Percentiles rank a stretch among this genome's conserved stretches.
Evolutionary conservation across 257 asterid species (phyloP).

Genomic region (Przewalskia tangutica): DNA sequence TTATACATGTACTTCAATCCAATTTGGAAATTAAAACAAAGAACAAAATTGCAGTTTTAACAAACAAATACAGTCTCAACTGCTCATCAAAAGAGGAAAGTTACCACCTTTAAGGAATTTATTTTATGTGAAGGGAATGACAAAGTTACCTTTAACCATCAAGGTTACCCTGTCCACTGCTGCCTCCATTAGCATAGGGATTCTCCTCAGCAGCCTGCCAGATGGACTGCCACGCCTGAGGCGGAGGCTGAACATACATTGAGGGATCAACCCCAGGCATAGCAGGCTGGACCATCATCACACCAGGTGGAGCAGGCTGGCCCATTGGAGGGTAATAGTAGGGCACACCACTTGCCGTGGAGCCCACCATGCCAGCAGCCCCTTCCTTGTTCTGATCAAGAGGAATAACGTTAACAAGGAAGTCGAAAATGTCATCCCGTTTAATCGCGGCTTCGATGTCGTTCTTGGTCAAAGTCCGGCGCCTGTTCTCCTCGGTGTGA

Average conservation of each 20-base stretch:
- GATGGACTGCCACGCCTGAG: constrained; percentile 63
- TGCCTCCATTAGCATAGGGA: constrained; percentile 39
- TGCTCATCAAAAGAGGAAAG: background rate
- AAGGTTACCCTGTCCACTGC: constrained; percentile 43
- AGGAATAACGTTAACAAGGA: constrained; percentile 64
- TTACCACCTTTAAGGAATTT: background rate
- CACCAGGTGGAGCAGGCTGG: constrained; percentile 35
- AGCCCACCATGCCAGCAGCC: constrained; percentile 18
- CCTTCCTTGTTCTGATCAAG: constrained; percentile 72
- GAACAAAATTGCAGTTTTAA: background rate
- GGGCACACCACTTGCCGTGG: constrained; percentile 46
- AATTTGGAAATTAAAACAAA: background rate
- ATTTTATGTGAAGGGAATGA: background rate
- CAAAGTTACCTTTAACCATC: constrained; percentile 54
- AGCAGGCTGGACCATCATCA: constrained; percentile 63
- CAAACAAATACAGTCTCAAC: background rate
- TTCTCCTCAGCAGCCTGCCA: constrained; percentile 58
- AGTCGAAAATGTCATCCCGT: constrained; percentile 57
- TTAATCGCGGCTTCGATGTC: constrained; percentile 80
- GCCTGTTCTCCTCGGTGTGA: constrained; percentile 89
- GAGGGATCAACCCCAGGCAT: constrained; percentile 49
- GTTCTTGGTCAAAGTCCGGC: constrained; percentile 69
- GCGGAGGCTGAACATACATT: constrained; percentile 46
- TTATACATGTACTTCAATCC: background rate
- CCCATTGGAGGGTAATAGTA: constrained; percentile 68